These are phyloP conservation scores for Arxiozyma slooffiae DNA, from an alignment of 1,139 yeast genomes.

Conservation along the genomic window DNA sequence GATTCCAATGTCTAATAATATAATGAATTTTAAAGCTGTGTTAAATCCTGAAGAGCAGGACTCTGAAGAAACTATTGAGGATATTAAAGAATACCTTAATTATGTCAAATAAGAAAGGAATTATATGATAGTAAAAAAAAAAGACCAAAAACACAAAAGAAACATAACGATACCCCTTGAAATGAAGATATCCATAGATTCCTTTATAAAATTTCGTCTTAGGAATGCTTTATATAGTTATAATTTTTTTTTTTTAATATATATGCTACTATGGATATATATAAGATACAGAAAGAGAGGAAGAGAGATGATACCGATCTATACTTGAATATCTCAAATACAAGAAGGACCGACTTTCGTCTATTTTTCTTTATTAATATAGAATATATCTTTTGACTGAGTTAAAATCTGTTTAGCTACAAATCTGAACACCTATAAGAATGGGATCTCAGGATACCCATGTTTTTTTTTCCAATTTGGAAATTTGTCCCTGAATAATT, in stretches of 20 bases:
- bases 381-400: slow-evolving; percentile 53
- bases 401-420: slow-evolving; percentile 78
- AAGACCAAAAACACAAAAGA: background rate
- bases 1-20: slow-evolving; percentile 6
- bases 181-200: background rate
- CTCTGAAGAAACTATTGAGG: slow-evolving; percentile 12
- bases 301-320: background rate
- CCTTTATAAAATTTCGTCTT: background rate
- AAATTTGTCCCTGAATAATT: background rate
- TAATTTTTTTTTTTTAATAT: background rate
- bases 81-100: slow-evolving; percentile 15
- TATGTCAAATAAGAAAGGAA: slow-evolving; percentile 7
- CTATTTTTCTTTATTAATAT: slow-evolving; percentile 62
- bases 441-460: slow-evolving; percentile 66
- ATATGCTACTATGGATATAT: background rate
- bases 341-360: slow-evolving; percentile 68
- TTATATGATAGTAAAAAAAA: no score
- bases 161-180: background rate
- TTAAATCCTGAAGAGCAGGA: background rate
- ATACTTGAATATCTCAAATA: slow-evolving; percentile 40
- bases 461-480: slow-evolving; percentile 41
- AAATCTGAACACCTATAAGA: slow-evolving; percentile 82
- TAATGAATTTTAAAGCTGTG: slow-evolving; percentile 4
- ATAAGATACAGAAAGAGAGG: no score
- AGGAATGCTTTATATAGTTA: background rate